A percentile compares a stretch with the other conserved stretches of the same genome.
These are phyloP conservation scores for Pascua sp. DNA, from an alignment of 1,284 basidiomycete genomes.

Conservation along the genomic window DNA sequence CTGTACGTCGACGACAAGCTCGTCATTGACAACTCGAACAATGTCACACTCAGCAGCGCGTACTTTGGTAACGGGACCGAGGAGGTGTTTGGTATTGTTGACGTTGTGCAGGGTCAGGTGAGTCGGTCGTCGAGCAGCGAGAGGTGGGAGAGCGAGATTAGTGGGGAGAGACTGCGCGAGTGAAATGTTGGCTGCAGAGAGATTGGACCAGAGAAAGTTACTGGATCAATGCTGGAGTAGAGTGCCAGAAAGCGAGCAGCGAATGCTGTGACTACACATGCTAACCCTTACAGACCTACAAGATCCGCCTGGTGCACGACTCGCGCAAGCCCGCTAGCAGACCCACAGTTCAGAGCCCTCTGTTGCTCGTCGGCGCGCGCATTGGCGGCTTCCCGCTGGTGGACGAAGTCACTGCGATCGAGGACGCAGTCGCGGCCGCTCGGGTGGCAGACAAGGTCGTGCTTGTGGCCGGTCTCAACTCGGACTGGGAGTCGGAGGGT, in stretches of 20 bases:
- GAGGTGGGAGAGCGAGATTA: too few species aligned
- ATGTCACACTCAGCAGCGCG: conserved; percentile 8
- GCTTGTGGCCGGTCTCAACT: conserved; percentile 62
- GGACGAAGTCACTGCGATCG: conserved; percentile 56
- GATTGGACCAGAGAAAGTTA: too few species aligned
- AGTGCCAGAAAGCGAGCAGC: too few species aligned
- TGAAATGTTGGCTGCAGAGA: too few species aligned
- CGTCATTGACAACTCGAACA: conserved; percentile 65
- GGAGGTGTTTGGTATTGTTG: conserved; percentile 19
- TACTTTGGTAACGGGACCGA: conserved; percentile 29
- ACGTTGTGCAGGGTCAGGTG: conserved; percentile 30
- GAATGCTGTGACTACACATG: too few species aligned
- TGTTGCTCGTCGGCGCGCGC: conserved; percentile 53
- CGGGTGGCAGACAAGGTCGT: conserved; percentile 59
- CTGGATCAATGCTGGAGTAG: too few species aligned
- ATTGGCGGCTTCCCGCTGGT: conserved; percentile 54
- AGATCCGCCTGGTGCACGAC: conserved; percentile 26
- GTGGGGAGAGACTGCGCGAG: too few species aligned
- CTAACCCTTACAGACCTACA: conserved; percentile 16
- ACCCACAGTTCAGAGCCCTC: conserved; percentile 64
- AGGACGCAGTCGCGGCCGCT: conserved; percentile 60
- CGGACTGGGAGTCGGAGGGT: conserved; percentile 50
- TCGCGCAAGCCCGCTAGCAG: conserved; percentile 52
- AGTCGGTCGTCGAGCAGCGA: not conserved
- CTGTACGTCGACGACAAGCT: conserved; percentile 62